Base-by-base conservation (phyloP, 306 rosid genomes). In the Bauhinia variegata region DNA sequence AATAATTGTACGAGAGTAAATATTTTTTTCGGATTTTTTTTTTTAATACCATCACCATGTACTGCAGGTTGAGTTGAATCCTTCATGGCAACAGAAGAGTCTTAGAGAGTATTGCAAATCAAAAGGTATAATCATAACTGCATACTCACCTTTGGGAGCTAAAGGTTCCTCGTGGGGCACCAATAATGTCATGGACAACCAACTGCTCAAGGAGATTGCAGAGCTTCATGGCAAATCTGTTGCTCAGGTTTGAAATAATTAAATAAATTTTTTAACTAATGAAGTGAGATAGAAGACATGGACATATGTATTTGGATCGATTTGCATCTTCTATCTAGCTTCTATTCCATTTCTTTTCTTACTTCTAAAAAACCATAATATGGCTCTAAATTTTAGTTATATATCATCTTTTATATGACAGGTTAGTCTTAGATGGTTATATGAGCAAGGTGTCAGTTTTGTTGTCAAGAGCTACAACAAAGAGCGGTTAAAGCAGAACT, bases 51-150 rank as follows among this genome's bases (percentile, higher is more conserved):
- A 23, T 2, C 2, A 23, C 3, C 6, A 36, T 36, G 9, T 36
- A 8, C 0, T 36, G 5, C 76, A 86, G 93, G 95, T 87, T 72
- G 95, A 87, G 72, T 70, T 87, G 88, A 82, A 75, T 65, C 83
- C 83, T 3, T 73, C 82, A 6, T 87, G 95, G 95, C 90, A 87
- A 30, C 95, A 85, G 47, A 78, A 80, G 80, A 71, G 76, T 32
- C 80, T 87, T 0, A 68, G 83, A 56, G 82, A 78, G 28, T 85
- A 76, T 18, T 87, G 95, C 83, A 76, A 36, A 0, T 66, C 33
- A 3, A 83, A 81, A 30, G 83, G 86, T 0, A 63, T 88, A 52
- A 44, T 81, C 1, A 49, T 88, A 16, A 85, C 88, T 0, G 95
- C 91, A 0, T 88, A 19, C 44, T 88, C 88, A 1, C 91, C 95